A percentile compares a stretch with the other conserved stretches of the same genome.
Evolutionary conservation across 352 stramenopile species (phyloP).

Genomic region (Phytophthora cactorum): DNA sequence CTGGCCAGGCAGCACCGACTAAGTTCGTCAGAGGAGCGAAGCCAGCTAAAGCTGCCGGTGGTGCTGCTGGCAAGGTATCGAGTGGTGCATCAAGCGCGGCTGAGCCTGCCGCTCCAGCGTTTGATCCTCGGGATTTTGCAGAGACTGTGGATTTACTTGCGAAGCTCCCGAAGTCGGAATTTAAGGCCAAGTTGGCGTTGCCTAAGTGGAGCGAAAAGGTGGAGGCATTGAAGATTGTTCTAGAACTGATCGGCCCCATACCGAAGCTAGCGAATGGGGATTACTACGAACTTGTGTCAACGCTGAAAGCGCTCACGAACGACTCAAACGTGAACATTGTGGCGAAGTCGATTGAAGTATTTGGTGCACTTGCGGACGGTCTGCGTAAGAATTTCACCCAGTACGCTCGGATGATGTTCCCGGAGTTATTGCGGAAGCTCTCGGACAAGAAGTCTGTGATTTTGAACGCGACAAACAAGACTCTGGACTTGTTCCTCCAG

Average conservation of each 20-base stretch:
- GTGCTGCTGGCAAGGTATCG: conserved; percentile 19
- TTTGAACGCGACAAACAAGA: conserved; percentile 83
- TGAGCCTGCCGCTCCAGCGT: conserved; percentile 32
- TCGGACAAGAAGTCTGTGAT: conserved; percentile 91
- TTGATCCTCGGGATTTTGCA: conserved; percentile 86
- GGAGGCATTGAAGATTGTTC: conserved; percentile 84
- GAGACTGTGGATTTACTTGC: conserved; percentile 86
- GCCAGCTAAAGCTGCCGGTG: conserved; percentile 22
- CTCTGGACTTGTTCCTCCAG: conserved; percentile 81
- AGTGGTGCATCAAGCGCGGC: conserved; percentile 6
- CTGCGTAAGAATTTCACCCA: conserved; percentile 84
- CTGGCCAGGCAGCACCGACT: conserved; percentile 68
- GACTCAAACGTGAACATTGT: conserved; percentile 91
- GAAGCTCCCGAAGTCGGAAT: conserved; percentile 83
- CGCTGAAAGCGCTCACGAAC: conserved; percentile 77
- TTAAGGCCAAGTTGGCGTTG: conserved; percentile 72
- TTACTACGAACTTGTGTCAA: conserved; percentile 88
- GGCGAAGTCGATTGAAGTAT: conserved; percentile 85
- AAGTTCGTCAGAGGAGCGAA: conserved; percentile 78
- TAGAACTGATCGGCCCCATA: conserved; percentile 81
- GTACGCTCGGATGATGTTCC: conserved; percentile 77
- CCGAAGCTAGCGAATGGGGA: conserved; percentile 88
- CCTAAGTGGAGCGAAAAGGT: conserved; percentile 91
- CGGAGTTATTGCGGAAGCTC: conserved; percentile 82
- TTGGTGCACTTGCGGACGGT: conserved; percentile 78